Percentiles rank a stretch among this genome's conserved stretches.
These are phyloP conservation scores for Fusarium sp. DNA, from an alignment of 2,329 filamentous ascomycete genomes.

Conservation along the genomic window DNA sequence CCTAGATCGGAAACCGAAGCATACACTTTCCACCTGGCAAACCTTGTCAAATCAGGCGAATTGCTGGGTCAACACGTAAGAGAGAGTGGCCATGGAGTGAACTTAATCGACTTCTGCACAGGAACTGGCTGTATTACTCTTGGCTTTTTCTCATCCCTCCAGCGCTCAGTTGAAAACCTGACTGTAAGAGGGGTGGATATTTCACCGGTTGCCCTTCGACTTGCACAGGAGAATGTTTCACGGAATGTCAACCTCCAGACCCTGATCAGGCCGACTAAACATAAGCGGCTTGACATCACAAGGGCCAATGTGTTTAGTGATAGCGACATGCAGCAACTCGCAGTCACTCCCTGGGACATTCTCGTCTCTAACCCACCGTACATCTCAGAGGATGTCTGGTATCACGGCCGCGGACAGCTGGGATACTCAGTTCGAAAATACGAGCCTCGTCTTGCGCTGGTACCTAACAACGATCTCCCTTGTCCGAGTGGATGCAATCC, in stretches of 20 bases:
- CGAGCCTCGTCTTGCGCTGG: slow-evolving; percentile 85
- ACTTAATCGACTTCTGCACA: slow-evolving; percentile 87
- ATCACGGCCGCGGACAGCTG: slow-evolving; percentile 55
- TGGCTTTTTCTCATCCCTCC: slow-evolving; percentile 75
- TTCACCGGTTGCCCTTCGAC: slow-evolving; percentile 71
- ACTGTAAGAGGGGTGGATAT: slow-evolving; percentile 80
- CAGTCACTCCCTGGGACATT: slow-evolving; percentile 65
- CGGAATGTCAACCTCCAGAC: slow-evolving; percentile 59
- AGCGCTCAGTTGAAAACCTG: slow-evolving; percentile 56
- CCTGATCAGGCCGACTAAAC: slow-evolving; percentile 33
- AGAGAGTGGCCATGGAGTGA: slow-evolving; percentile 56
- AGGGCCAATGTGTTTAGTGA: slow-evolving; percentile 65
- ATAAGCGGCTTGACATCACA: slow-evolving; percentile 58
- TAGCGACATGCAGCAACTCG: slow-evolving; percentile 51
- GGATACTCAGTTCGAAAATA: slow-evolving; percentile 84
- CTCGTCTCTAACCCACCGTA: slow-evolving; percentile 94
- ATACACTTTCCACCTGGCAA: slow-evolving; percentile 70
- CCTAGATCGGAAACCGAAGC: slow-evolving; percentile 84
- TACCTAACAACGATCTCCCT: slow-evolving; percentile 60
- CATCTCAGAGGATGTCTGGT: slow-evolving; percentile 71
- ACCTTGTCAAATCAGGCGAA: slow-evolving; percentile 54
- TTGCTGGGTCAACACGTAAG: slow-evolving; percentile 27
- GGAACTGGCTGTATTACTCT: slow-evolving; percentile 93
- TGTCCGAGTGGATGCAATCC: slow-evolving; percentile 51
- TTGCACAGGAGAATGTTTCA: slow-evolving; percentile 74